These are phyloP conservation scores for Phalaenopsis aphrodite DNA, from an alignment of 106 monocot genomes.

Conservation along the genomic window DNA sequence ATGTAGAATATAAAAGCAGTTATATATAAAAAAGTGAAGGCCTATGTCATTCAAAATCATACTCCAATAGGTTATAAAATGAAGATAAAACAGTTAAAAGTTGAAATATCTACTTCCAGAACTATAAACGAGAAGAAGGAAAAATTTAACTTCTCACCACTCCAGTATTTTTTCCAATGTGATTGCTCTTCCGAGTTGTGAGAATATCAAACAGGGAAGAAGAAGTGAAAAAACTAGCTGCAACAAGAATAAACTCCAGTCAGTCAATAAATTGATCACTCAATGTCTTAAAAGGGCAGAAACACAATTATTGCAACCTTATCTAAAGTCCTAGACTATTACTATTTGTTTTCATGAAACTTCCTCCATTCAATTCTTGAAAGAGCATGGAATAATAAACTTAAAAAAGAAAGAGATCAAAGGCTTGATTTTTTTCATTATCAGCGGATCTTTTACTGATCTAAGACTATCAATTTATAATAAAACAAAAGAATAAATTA, in stretches of 20 bases:
- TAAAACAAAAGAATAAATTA: background rate
- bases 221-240: slow-evolving; percentile 62
- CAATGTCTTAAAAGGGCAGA: too few species aligned
- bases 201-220: slow-evolving; percentile 53
- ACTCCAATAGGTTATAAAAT: background rate
- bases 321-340: too few species aligned
- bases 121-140: background rate
- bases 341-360: too few species aligned
- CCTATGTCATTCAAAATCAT: background rate
- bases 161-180: slow-evolving; percentile 41
- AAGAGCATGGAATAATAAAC: too few species aligned
- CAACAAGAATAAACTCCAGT: slow-evolving; percentile 10
- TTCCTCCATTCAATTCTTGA: too few species aligned
- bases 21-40: background rate
- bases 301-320: too few species aligned
- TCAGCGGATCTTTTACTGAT: background rate
- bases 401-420: too few species aligned
- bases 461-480: background rate
- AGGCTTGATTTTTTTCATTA: background rate
- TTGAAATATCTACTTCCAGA: background rate
- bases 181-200: slow-evolving; percentile 60
- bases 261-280: background rate
- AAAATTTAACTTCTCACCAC: slow-evolving; percentile 25
- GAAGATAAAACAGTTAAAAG: background rate
- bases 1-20: slow-evolving; percentile 1